Percentiles rank a stretch among this genome's conserved stretches.
Evolutionary conservation across 345 rosid species (phyloP).

Genomic region (Citrus cavaleriei): DNA sequence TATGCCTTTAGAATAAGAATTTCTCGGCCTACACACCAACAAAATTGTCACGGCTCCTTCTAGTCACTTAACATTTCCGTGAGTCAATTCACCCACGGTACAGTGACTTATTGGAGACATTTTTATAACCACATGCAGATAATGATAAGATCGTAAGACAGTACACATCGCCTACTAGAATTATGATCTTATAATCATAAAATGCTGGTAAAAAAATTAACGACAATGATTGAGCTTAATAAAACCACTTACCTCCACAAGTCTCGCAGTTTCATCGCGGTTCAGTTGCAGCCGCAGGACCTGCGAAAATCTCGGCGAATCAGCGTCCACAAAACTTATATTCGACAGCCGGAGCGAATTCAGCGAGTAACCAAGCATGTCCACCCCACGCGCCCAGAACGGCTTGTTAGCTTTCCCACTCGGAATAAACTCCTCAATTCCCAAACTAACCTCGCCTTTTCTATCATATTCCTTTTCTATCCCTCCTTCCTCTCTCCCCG

Average conservation of each 20-base stretch:
- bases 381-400: slow-evolving; percentile 85
- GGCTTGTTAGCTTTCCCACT: slow-evolving; percentile 65
- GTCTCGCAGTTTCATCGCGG: slow-evolving; percentile 41
- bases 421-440: slow-evolving; percentile 75
- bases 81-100: no score
- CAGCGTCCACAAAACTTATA: slow-evolving; percentile 50
- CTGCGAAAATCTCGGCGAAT: slow-evolving; percentile 43
- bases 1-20: neutral
- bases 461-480: slow-evolving; percentile 10
- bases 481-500: slow-evolving; percentile 15
- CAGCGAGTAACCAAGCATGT: slow-evolving; percentile 86
- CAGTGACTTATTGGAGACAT: no score
- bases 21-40: neutral
- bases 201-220: neutral
- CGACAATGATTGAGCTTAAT: neutral
- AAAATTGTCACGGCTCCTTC: no score
- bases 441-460: slow-evolving; percentile 34
- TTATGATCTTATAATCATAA: no score
- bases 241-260: slow-evolving; percentile 48
- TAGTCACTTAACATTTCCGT: no score
- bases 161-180: no score
- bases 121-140: no score
- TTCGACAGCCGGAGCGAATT: slow-evolving; percentile 65
- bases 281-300: slow-evolving; percentile 51
- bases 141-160: no score